Evolutionary conservation across 1,284 basidiomycete species (phyloP).

Genomic region (Rhodotorula sp.): DNA sequence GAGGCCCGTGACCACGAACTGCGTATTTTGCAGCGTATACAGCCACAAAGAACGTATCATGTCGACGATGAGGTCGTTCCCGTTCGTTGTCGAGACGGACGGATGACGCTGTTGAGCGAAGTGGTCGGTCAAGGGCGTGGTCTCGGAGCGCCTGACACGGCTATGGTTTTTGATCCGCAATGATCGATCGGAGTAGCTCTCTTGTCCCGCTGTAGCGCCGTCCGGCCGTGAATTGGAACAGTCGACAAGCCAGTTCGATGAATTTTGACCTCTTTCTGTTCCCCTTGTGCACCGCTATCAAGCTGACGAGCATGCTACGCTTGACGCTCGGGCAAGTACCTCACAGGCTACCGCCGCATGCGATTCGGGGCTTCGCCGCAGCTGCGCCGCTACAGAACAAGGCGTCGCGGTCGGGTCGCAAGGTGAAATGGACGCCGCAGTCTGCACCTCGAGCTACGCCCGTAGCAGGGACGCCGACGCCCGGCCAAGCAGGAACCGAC

Average conservation of each 20-base stretch:
- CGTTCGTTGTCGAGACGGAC: neutral
- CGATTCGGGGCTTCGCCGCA: conserved; percentile 13
- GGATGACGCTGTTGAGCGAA: too few relatives aligned
- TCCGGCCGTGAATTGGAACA: too few relatives aligned
- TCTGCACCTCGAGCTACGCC: neutral
- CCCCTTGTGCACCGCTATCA: too few relatives aligned
- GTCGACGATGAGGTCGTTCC: neutral
- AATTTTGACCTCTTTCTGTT: neutral
- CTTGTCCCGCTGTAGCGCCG: too few relatives aligned
- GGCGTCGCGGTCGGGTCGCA: conserved; percentile 1
- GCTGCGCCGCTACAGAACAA: conserved; percentile 5
- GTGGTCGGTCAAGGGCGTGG: too few relatives aligned
- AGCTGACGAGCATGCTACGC: conserved; percentile 1
- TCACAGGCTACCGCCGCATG: neutral
- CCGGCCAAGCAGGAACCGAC: conserved; percentile 27
- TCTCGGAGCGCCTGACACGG: too few relatives aligned
- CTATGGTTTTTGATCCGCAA: too few relatives aligned
- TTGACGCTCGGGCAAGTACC: neutral
- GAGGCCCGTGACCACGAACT: conserved; percentile 44
- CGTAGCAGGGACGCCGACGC: neutral
- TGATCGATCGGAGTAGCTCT: too few relatives aligned
- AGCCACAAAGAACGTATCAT: conserved; percentile 32
- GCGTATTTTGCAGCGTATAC: conserved; percentile 36
- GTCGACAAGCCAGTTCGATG: neutral
- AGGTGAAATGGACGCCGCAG: neutral